Percentiles rank a stretch among this genome's conserved stretches.
phyloP scores from a whole-genome alignment of 352 stramenopile species.

The Aphanomyces invadans region DNA sequence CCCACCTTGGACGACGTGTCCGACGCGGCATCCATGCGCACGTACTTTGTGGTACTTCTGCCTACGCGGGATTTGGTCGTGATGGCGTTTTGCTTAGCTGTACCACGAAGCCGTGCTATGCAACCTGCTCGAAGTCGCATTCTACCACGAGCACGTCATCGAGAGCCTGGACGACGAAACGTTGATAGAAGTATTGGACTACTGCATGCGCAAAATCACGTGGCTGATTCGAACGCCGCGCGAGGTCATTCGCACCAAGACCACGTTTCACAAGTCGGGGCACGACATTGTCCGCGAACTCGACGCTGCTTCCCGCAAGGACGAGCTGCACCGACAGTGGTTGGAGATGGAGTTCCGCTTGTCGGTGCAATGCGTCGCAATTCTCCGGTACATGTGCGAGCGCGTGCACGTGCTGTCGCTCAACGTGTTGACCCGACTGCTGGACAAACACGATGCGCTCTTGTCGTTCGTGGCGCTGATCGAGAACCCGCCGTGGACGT shows the following conservation, averaged over 20 bases:
- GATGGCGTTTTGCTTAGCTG: slow-evolving; percentile 31
- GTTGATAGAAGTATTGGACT: slow-evolving; percentile 91
- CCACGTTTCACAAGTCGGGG: slow-evolving; percentile 63
- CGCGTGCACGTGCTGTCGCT: slow-evolving; percentile 81
- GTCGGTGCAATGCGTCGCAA: slow-evolving; percentile 76
- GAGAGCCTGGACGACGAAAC: slow-evolving; percentile 83
- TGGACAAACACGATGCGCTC: slow-evolving; percentile 95
- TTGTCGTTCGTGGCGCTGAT: slow-evolving; percentile 88
- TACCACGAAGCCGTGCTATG: slow-evolving; percentile 87
- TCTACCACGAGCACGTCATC: slow-evolving; percentile 85
- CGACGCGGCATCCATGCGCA: slow-evolving; percentile 60
- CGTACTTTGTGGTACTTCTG: slow-evolving; percentile 84
- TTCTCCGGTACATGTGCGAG: slow-evolving; percentile 88
- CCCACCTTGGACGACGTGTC: slow-evolving; percentile 39
- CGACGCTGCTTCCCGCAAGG: slow-evolving; percentile 38
- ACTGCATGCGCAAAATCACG: slow-evolving; percentile 85
- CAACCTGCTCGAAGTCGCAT: slow-evolving; percentile 85
- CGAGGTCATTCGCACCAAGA: slow-evolving; percentile 43
- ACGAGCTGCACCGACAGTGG: slow-evolving; percentile 59
- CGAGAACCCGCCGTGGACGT: slow-evolving; percentile 95
- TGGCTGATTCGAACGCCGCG: slow-evolving; percentile 67
- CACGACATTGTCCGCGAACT: slow-evolving; percentile 63
- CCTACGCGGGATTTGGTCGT: not conserved
- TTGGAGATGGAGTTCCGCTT: slow-evolving; percentile 84
- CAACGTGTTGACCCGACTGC: slow-evolving; percentile 79